Base-by-base conservation (phyloP, 2,329 filamentous ascomycete species). In the Escovopsis weberi region DNA sequence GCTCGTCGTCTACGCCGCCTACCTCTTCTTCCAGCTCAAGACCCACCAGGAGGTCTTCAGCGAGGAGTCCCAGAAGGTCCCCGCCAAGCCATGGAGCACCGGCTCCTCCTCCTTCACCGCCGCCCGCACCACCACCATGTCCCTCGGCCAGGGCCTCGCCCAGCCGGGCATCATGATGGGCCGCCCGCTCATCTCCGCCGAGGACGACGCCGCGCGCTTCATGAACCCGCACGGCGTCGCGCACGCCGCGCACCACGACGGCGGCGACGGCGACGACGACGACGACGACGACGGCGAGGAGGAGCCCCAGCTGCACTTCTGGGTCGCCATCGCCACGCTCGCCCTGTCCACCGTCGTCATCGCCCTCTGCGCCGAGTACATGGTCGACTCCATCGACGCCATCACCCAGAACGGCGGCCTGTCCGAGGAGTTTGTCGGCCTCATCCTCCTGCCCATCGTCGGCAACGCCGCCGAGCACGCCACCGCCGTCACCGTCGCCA, bases 21-120 rank as follows among this genome's bases (percentile, higher is more conserved):
- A 93, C 55, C 78, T 96, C 2, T 72, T 85, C 61, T 95, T 95
- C 69, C 89, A 95, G 61, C 78, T 96, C 45, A 85, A 86, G 59
- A 88, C 88, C 0, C 88, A 95, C 59, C 70, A 73, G 23, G 67
- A 67, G 8, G 80, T 94, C 58, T 95, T 94, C 68, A 85, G 82
- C 57, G 77, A 78, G 41, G 78, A 84, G 32, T 84, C 80, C 50
- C 72, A 84, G 52, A 94, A 94, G 60, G 81, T 83, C 0, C 74
- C 79, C 3, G 85, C 63, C 34, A 69, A 63, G 53, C 72, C 70
- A 2, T 69, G 59, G 58, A 62, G 23, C 19, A 60, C 44, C 44
- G 56, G 40, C 34, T 53, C 58, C 43, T 45, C 51, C 4, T 32
- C 28, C 28, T 9, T 11, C 28, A 32, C 8, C 28, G 28, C 8